A percentile compares a stretch with the other conserved stretches of the same genome.
Evolutionary conservation across 2,329 filamentous ascomycete species (phyloP).

Genomic region (Bimuria novae-zelandiae): DNA sequence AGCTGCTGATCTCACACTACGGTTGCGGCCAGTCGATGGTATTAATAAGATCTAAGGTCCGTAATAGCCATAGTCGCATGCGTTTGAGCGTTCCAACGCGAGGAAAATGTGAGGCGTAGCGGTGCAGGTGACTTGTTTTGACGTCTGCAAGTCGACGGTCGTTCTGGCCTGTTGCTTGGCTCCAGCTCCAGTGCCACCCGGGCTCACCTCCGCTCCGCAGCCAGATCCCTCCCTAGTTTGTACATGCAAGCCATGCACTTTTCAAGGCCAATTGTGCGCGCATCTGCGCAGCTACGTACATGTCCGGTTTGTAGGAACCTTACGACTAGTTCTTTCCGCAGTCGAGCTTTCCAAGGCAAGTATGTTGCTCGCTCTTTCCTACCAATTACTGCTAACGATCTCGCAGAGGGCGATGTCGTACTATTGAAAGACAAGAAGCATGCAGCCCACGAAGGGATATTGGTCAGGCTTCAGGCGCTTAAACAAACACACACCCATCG

Average conservation of each 20-base stretch:
- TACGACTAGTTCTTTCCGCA: constrained; percentile 20
- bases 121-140: constrained; percentile 14
- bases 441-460: constrained; percentile 40
- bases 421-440: constrained; percentile 49
- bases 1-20: neutral
- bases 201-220: constrained; percentile 19
- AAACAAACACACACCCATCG: constrained; percentile 49
- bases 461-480: constrained; percentile 46
- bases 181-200: constrained; percentile 23
- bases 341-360: constrained; percentile 39
- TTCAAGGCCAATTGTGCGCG: constrained; percentile 6
- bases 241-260: constrained; percentile 5
- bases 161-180: constrained; percentile 23
- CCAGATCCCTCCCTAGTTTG: constrained; percentile 1
- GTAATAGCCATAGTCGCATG: neutral
- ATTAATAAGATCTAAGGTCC: neutral
- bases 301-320: constrained; percentile 19
- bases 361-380: neutral
- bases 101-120: neutral
- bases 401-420: constrained; percentile 46
- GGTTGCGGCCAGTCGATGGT: neutral
- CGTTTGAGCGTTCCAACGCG: neutral
- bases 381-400: constrained; percentile 17
- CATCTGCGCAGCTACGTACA: constrained; percentile 4
- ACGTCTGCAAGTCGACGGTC: constrained; percentile 11